Evolutionary conservation across 164 flowering plant species (phyloP).

Genomic region (grape (Vitis vinifera)): DNA sequence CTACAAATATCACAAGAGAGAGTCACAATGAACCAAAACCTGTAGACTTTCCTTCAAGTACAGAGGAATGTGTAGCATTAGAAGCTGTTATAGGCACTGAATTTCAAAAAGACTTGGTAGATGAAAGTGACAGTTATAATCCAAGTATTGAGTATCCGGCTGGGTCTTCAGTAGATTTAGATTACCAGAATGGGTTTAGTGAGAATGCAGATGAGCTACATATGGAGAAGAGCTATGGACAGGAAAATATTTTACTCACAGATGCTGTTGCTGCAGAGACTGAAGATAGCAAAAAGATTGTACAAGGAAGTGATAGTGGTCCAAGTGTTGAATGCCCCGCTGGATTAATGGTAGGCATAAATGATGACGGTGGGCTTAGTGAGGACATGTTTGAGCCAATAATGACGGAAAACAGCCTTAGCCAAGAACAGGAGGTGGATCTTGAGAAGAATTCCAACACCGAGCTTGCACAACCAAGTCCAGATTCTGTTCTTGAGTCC

Average conservation of each 20-base stretch:
- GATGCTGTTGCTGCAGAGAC: too few species aligned
- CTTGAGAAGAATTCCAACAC: background rate
- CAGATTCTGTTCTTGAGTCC: constrained; percentile 8
- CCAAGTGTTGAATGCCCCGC: background rate
- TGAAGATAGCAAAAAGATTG: too few species aligned
- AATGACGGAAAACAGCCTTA: background rate
- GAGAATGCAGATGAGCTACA: too few species aligned
- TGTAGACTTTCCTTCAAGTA: background rate
- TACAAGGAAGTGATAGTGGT: constrained; percentile 1
- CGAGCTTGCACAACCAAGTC: constrained; percentile 11
- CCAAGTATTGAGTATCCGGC: too few species aligned
- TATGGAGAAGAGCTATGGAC: too few species aligned
- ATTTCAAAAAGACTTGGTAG: background rate
- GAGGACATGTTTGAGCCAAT: background rate
- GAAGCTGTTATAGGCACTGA: constrained; percentile 10
- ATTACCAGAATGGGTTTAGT: too few species aligned
- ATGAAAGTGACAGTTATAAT: background rate
- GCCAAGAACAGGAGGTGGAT: constrained; percentile 3
- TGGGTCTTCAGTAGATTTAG: too few species aligned
- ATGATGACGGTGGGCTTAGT: background rate
- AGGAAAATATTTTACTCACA: too few species aligned
- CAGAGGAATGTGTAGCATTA: background rate
- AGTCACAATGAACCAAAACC: constrained; percentile 1
- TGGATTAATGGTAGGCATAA: background rate
- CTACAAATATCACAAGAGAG: background rate